Evolutionary conservation across 495 filamentous ascomycete genomes (phyloP), one percentile per base, ranked within the genome.

Genomic region (Pseudoneurospora amorphoporcata): DNA sequence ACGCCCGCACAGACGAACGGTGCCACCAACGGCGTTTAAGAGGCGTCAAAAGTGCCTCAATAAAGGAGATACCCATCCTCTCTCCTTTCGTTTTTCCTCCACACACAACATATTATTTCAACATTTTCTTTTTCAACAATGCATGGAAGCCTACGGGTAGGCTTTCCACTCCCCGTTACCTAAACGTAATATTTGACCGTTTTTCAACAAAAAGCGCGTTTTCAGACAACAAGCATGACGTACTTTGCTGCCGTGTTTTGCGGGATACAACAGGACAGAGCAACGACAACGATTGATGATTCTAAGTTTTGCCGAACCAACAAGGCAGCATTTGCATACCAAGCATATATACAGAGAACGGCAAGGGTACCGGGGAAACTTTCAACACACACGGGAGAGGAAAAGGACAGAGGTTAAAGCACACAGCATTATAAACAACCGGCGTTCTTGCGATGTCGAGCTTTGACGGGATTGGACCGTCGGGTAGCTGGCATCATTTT

Each of bases 11-110:
- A 37, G 9, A 73, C 74, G 39, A 75, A 76, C 45, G 77, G 71
- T 53, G 39, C 53, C 39, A 39, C 73, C 37, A 76, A 73, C 58
- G 70, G 74, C 8, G 65, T 39, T 40, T 45, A 65, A 45, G 76
- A 79, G 73, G 75, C 75, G 72, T 77, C 75, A 70, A 73, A 78
- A 73, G 47, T 39, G 72, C 71, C 76, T 73, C 72, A 71, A 61
- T 78, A 78, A 78, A 42, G 5, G 68, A 75, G 72, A 71, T 72
- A 29, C 40, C 71, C 39, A 53, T 39, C 47, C 12, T 35, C 39
- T 37, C 68, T 53, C 14, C 35, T 23, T 58, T 39, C 23, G 19
- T 16, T 23, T 35, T 23, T 32, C 42, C 61, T 45, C 23, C 19
- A 40, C 29, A 39, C 68, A 23, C 14, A 16, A 70, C 37, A n/a